Percentiles rank a stretch among this genome's conserved stretches.
phyloP scores from a whole-genome alignment of 352 stramenopile species.

The Phytopythium montanum region DNA sequence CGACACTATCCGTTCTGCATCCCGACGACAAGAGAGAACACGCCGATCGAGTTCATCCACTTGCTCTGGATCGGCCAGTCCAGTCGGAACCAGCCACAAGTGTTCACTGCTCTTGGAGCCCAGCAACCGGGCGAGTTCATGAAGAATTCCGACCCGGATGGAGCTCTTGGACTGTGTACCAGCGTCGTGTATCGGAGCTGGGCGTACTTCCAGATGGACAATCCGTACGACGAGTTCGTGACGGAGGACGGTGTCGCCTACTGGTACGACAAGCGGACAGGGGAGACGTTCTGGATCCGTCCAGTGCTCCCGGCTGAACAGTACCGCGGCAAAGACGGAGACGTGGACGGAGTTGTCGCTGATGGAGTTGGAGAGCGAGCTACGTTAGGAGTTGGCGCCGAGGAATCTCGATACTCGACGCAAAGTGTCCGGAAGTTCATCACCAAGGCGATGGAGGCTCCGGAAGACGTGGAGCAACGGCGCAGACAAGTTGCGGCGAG shows the following conservation, averaged over 20 bases:
- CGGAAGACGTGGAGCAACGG: constrained; percentile 54
- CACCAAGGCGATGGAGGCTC: constrained; percentile 76
- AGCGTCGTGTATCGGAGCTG: constrained; percentile 91
- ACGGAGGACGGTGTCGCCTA: constrained; percentile 91
- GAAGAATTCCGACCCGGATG: constrained; percentile 71
- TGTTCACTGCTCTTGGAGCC: constrained; percentile 83
- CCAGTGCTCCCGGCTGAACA: constrained; percentile 83
- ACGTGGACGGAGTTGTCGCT: constrained; percentile 79
- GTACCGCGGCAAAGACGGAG: constrained; percentile 59
- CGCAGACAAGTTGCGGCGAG: constrained; percentile 50
- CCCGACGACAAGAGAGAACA: constrained; percentile 89
- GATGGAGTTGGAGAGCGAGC: constrained; percentile 67
- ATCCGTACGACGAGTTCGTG: constrained; percentile 85
- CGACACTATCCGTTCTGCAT: constrained; percentile 92
- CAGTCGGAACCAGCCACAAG: constrained; percentile 88
- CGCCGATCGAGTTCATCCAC: constrained; percentile 92
- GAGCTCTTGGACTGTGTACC: constrained; percentile 75
- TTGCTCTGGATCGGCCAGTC: constrained; percentile 87
- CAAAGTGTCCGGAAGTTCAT: constrained; percentile 84
- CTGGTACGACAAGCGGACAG: constrained; percentile 79
- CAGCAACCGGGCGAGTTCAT: constrained; percentile 93
- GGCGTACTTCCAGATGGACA: constrained; percentile 85
- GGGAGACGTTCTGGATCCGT: constrained; percentile 90
- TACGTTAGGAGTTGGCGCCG: constrained; percentile 60
- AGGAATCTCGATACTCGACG: constrained; percentile 52